Evolutionary conservation across 306 rosid species (phyloP).

Genomic region (Psophocarpus tetragonolobus): DNA sequence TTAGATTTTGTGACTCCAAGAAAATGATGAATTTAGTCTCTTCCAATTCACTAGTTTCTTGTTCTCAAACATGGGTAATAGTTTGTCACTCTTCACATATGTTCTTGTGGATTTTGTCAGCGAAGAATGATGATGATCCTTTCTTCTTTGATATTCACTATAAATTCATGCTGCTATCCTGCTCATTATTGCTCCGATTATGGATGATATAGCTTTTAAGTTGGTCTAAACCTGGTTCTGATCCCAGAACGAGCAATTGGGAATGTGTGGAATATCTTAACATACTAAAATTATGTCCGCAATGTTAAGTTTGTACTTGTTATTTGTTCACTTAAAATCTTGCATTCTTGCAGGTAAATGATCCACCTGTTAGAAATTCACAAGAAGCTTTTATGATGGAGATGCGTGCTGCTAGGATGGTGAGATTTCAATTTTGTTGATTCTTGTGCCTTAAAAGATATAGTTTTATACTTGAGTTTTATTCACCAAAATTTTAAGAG

Average conservation of each 20-base stretch:
- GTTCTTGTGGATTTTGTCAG: neutral
- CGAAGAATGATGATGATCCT: neutral
- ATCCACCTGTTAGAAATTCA: conserved; percentile 83
- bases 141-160: neutral
- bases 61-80: neutral
- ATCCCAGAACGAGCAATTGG: neutral
- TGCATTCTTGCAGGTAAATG: conserved; percentile 65
- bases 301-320: neutral
- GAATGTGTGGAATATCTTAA: neutral
- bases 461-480: neutral
- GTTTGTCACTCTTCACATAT: neutral
- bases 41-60: neutral
- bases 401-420: conserved; percentile 90
- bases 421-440: conserved; percentile 24
- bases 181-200: neutral
- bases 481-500: neutral
- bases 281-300: neutral
- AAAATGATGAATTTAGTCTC: conserved; percentile 4
- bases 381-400: conserved; percentile 96
- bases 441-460: neutral
- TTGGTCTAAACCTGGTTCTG: neutral
- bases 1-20: neutral
- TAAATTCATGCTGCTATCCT: neutral
- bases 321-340: conserved; percentile 4
- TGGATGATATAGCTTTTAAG: conserved; percentile 5